A percentile compares a stretch with the other conserved stretches of the same genome.
Evolutionary conservation across 1,284 basidiomycete species (phyloP).

Genomic region (Ceratobasidium sp.): DNA sequence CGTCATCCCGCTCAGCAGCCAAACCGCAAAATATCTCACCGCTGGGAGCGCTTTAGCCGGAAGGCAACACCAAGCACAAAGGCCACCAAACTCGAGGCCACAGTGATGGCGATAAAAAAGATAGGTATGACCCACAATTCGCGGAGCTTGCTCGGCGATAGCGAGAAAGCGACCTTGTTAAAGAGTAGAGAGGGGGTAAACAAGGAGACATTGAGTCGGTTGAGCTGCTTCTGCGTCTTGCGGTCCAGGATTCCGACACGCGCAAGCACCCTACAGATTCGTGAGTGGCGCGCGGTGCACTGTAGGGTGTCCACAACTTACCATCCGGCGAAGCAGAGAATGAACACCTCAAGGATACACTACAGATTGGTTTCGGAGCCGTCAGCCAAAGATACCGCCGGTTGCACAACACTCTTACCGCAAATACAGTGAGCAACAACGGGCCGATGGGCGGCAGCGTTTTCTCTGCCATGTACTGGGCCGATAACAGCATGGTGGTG

Average conservation of each 20-base stretch:
- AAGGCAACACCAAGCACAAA: conserved; percentile 52
- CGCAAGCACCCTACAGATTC: conserved; percentile 63
- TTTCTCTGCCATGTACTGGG: conserved; percentile 35
- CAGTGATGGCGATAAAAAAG: conserved; percentile 70
- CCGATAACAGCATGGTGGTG: conserved; percentile 20
- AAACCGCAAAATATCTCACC: conserved; percentile 56
- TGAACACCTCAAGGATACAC: conserved; percentile 90
- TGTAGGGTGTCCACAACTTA: conserved; percentile 3
- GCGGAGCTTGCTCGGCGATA: conserved; percentile 58
- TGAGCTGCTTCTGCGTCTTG: conserved; percentile 86
- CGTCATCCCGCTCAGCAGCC: conserved; percentile 59
- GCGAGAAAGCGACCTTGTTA: conserved; percentile 88
- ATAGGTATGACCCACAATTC: conserved; percentile 94
- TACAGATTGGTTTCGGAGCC: conserved; percentile 48
- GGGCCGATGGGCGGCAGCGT: conserved; percentile 39
- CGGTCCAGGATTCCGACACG: conserved; percentile 84
- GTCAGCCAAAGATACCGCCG: not conserved
- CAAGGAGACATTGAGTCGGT: conserved; percentile 81
- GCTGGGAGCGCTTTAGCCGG: conserved; percentile 52
- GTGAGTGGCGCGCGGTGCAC: not conserved
- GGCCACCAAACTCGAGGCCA: conserved; percentile 59
- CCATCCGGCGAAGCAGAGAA: conserved; percentile 88
- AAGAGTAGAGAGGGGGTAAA: conserved; percentile 94
- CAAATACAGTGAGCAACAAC: conserved; percentile 40
- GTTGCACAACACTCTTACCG: conserved; percentile 14